Conservation (phyloP, 495 filamentous ascomycete species). For the Hyaloscypha hepaticicola region DNA sequence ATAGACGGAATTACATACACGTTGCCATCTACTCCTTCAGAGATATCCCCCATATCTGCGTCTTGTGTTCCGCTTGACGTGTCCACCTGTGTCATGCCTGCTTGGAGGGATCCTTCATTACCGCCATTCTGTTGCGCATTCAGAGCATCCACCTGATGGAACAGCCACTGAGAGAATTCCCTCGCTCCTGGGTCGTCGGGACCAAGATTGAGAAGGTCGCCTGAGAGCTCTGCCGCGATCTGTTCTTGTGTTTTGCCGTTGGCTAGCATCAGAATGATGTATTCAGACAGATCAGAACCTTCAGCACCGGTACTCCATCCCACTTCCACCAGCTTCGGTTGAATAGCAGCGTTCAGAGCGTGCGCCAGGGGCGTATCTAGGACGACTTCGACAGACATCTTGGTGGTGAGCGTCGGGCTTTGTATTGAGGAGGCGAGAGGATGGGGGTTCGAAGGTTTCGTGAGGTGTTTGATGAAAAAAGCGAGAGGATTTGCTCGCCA, state of each 20-base stretch:
- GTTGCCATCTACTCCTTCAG: conserved; percentile 47
- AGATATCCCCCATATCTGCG: conserved; percentile 68
- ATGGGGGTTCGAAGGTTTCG: conserved; percentile 13
- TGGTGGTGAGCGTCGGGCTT: conserved; percentile 15
- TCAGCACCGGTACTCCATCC: conserved; percentile 79
- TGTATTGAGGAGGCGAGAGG: conserved; percentile 10
- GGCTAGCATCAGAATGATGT: conserved; percentile 93
- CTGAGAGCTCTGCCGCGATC: conserved; percentile 83
- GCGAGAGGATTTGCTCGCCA: neutral
- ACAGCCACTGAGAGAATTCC: conserved; percentile 88
- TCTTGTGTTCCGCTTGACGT: conserved; percentile 40
- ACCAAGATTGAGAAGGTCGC: conserved; percentile 79
- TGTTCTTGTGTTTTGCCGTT: conserved; percentile 90
- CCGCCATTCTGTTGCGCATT: conserved; percentile 60
- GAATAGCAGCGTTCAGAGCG: conserved; percentile 73
- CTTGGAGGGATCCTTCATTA: neutral
- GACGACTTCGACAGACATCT: conserved; percentile 71
- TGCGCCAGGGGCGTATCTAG: conserved; percentile 78
- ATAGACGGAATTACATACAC: conserved; percentile 58
- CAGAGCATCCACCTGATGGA: conserved; percentile 73
- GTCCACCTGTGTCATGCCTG: conserved; percentile 3
- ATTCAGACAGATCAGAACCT: conserved; percentile 86
- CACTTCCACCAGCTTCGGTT: conserved; percentile 92
- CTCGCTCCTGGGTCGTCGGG: conserved; percentile 79
- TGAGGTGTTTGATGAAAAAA: neutral